Conservation (phyloP, 805 yeast genomes). For the Starmerella floris region DNA sequence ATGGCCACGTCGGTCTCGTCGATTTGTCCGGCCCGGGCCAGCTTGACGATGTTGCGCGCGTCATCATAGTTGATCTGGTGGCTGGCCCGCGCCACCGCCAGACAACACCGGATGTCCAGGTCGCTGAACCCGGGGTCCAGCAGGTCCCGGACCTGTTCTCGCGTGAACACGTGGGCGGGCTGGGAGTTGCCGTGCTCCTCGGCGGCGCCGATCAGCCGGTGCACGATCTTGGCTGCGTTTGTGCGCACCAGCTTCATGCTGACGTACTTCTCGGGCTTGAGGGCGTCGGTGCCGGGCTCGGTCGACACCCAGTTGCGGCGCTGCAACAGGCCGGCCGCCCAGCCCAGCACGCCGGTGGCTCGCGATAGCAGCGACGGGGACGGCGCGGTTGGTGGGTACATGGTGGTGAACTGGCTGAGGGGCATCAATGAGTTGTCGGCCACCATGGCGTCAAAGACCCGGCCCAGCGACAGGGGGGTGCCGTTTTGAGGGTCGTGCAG, state of each 20-base stretch:
- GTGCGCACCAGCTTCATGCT: slow-evolving; percentile 14
- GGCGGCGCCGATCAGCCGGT: slow-evolving; percentile 6
- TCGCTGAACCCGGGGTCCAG: slow-evolving; percentile 14
- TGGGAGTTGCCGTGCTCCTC: slow-evolving; percentile 7
- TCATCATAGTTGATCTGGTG: slow-evolving; percentile 13
- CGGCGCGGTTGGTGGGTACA: slow-evolving; percentile 12
- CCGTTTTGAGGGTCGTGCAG: slow-evolving; percentile 24
- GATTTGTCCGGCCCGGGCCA: slow-evolving; percentile 10
- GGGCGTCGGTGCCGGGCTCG: slow-evolving; percentile 15
- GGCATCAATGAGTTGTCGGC: slow-evolving; percentile 21
- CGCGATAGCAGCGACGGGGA: background rate
- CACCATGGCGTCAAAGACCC: slow-evolving; percentile 25
- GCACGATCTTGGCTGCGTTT: slow-evolving; percentile 8
- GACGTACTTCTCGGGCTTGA: slow-evolving; percentile 23
- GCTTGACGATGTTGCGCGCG: slow-evolving; percentile 15
- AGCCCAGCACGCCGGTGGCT: slow-evolving; percentile 7
- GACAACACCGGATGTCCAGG: slow-evolving; percentile 21
- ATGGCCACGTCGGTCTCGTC: slow-evolving; percentile 13
- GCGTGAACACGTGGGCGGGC: slow-evolving; percentile 6
- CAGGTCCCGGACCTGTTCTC: slow-evolving; percentile 5
- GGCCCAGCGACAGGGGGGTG: slow-evolving; percentile 24
- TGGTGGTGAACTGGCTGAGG: slow-evolving; percentile 12
- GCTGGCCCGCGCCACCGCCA: slow-evolving; percentile 22
- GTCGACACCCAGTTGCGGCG: slow-evolving; percentile 20
- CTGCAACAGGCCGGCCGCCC: slow-evolving; percentile 8